Evolutionary conservation across 208 protist species (phyloP).

Genomic region (Wallacemonas sp.): DNA sequence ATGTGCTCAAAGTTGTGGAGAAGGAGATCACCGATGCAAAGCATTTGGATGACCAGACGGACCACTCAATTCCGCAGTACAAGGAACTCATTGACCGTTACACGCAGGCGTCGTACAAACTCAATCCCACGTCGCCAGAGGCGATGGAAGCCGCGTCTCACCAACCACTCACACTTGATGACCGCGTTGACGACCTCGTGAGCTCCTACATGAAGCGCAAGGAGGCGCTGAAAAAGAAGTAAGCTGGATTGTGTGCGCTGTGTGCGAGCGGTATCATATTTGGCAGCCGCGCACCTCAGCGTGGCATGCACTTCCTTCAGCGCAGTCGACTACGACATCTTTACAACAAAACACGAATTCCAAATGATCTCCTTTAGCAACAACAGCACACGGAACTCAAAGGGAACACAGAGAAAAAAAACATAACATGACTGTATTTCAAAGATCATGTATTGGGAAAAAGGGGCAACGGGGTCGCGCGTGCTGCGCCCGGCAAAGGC

Average conservation of each 20-base stretch:
- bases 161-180: conserved; percentile 34
- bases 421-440: too few relatives aligned
- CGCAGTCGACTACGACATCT: background rate
- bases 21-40: conserved; percentile 64
- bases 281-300: too few relatives aligned
- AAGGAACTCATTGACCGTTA: conserved; percentile 49
- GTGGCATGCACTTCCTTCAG: too few relatives aligned
- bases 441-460: too few relatives aligned
- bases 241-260: background rate
- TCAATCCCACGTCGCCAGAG: conserved; percentile 49
- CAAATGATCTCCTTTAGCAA: too few relatives aligned
- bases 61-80: conserved; percentile 73
- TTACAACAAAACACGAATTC: too few relatives aligned
- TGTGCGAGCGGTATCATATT: background rate
- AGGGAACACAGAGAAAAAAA: background rate
- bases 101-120: conserved; percentile 64
- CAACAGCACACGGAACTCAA: too few relatives aligned
- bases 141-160: conserved; percentile 9
- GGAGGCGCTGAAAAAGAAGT: conserved; percentile 44
- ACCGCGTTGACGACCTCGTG: conserved; percentile 60
- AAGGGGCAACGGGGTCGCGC: too few relatives aligned
- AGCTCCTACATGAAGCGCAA: conserved; percentile 60
- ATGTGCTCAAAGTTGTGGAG: conserved; percentile 61
- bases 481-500: too few relatives aligned
- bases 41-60: conserved; percentile 64